phyloP scores from a whole-genome alignment of 2,329 filamentous ascomycete genomes.

The Hymenoscyphus scutula region DNA sequence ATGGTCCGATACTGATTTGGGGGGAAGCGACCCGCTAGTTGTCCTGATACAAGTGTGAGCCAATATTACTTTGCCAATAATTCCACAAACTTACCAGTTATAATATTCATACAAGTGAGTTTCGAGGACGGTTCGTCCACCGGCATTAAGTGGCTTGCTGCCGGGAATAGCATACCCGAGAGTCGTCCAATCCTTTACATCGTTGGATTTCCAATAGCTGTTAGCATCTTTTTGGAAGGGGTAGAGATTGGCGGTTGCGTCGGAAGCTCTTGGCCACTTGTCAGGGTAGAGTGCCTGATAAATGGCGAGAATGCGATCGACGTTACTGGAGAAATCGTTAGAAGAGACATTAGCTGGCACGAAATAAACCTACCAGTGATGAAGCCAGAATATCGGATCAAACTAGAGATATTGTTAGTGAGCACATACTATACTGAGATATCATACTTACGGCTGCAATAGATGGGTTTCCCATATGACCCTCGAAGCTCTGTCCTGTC shows the following conservation, averaged over 20 bases:
- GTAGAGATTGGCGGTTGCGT: background rate
- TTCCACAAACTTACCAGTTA: background rate
- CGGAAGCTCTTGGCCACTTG: background rate
- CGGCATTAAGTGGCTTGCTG: background rate
- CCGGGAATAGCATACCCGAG: background rate
- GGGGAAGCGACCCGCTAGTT: background rate
- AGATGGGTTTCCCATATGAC: slow-evolving; percentile 4
- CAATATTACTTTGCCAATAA: background rate
- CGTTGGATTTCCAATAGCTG: background rate
- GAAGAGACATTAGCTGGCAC: background rate
- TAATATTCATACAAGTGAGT: background rate
- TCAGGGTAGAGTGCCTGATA: slow-evolving; percentile 8
- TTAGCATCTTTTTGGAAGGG: background rate
- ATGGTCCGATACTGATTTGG: slow-evolving; percentile 5
- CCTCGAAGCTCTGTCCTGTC: background rate
- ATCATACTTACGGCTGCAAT: background rate
- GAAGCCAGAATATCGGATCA: background rate
- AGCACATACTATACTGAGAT: background rate
- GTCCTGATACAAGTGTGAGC: background rate
- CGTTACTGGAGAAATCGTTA: background rate
- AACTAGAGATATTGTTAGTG: background rate
- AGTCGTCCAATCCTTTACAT: background rate
- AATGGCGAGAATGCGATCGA: slow-evolving; percentile 6
- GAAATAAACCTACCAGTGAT: background rate
- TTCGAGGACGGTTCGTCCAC: background rate